Evolutionary conservation across 1,284 basidiomycete species (phyloP), one percentile per base, ranked within the genome.

Genomic region (Cryptococcus neoformans): DNA sequence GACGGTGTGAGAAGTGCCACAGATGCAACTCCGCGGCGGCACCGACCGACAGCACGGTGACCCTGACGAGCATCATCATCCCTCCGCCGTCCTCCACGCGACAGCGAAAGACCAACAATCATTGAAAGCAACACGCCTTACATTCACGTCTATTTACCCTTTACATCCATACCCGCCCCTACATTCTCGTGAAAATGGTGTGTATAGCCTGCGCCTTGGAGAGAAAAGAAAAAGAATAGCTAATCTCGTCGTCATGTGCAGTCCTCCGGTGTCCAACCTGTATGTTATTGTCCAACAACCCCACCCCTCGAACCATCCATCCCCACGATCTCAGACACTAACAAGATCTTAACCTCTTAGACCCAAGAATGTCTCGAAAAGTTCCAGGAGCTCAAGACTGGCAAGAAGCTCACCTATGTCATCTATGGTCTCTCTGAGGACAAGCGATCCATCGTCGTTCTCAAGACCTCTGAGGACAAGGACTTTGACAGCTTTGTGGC

Each of bases 391-490:
- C 84, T 97, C 73, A 96, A 97, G 82, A 80, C 89, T 49, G 82
- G 84, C 73, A 91, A 91, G 83, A 88, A 85, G 80, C 65, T 77
- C 80, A 90, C 90, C 79, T 98, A 90, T 83, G 87, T 97, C 81
- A 84, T 93, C 80, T 96, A 85, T 83, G 83, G 76, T 45, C 79
- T 97, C 66, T 87, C 80, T 78, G 67, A 79, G 38, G 80, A 83
- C 65, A 81, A 84, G 72, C 88, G 81, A 48, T 86, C 92, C 77
- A 90, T 95, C 77, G 65, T 89, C 62, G 86, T 92, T 51, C 82
- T 84, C 65, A 88, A 90, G 80, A 81, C 72, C 17, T 79, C 77
- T 47, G 62, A 68, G 51, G 72, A 76, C 44, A 63, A 76, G 58
- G 73, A 85, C 57, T 98, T 92, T 78, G 89, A 94, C 3, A 81